Evolutionary conservation across 805 yeast species (phyloP), one percentile per base, ranked within the genome.

Genomic region (Barnettozyma wickerhamii): DNA sequence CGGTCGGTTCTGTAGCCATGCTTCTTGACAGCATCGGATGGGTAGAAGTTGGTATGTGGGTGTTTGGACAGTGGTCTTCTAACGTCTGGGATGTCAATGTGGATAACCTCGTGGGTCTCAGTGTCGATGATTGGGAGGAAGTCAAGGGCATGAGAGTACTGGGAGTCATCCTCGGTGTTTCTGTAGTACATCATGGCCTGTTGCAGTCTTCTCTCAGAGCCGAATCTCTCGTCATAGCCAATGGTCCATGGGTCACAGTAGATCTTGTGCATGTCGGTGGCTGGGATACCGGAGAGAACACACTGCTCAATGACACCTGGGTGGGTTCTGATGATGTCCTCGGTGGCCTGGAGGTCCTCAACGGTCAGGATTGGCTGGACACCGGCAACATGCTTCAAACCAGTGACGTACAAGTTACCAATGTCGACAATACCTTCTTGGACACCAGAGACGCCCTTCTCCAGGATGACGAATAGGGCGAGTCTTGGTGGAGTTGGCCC

Each of bases 71-170:
- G 71, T 55, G 81, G 80, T 64, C 88, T 75, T 69, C 93, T 79
- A 52, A 81, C 71, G 52, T 75, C 69, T 42, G 91, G 91, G 54
- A 84, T 77, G 63, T 84, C 93, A 51, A 84, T 81, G 60, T 62
- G 81, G 50, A 84, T 75, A 44, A 84, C 86, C 60, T 83, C 78
- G 40, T 68, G 68, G 42, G 72, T 75, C 61, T 80, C 81, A 65
- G 83, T 79, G 63, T 84, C 93, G 46, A 84, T 81, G 57, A 84
- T 82, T 45, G 93, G 93, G 53, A 89, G 77, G 69, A 84, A 84
- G 62, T 84, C 91, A 53, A 84, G 72, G 21, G 93, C 90, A 60
- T 65, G 69, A 7, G 69, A 64, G 62, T 78, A 78, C 59, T 78
- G 82, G 33, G 88, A 81, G 62, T 83, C 93, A 58, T 84, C 86